Base-by-base conservation (phyloP, 2,329 filamentous ascomycete genomes). In the Ophiostoma sp. region DNA sequence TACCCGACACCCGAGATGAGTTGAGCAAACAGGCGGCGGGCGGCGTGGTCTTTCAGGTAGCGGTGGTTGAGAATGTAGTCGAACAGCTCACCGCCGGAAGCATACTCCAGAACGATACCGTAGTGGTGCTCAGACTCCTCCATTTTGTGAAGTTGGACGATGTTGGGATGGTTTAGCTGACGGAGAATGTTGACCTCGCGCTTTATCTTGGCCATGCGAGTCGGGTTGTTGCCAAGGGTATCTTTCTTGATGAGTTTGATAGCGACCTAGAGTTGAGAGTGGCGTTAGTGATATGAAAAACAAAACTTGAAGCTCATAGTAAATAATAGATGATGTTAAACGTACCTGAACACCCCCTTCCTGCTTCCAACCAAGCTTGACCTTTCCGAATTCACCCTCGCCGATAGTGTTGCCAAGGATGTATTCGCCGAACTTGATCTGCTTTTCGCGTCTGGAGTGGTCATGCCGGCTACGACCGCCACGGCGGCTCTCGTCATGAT, bases 221-320 rank as follows among this genome's bases (percentile, higher is more conserved):
- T 94, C 3, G 95, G 93, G 80, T 98, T 98, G 76, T 89, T 91
- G 64, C 95, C 95, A 52, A 99, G 89, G 25, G 89, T 93, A 80
- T 99, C 96, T 78, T 95, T 91, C 79, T 96, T 93, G 81, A 99
- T 98, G 77, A 98, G 90, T 83, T 99, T 99, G 86, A 99, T 98
- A 75, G 96, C 96, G 78, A 99, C 96, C 87, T 96, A 80, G 42
- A 50, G n/a, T 15, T 25, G 11, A 25, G 36, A 25, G 12, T 9
- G 6, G 0, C 9, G 19, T 39, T 15, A 55, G 59, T 9, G 2
- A 42, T 12, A n/a, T 5, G 25, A 4, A 33, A 11, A 39, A n/a
- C 9, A 64, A 64, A 66, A 4, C 11, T n/a, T 52, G 3, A 11
- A 28, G 52, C 39, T 39, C 36, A 33, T 17, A 15, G n/a, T 22